Evolutionary conservation across 257 asterid species (phyloP).

Genomic region (Petunia secreta): DNA sequence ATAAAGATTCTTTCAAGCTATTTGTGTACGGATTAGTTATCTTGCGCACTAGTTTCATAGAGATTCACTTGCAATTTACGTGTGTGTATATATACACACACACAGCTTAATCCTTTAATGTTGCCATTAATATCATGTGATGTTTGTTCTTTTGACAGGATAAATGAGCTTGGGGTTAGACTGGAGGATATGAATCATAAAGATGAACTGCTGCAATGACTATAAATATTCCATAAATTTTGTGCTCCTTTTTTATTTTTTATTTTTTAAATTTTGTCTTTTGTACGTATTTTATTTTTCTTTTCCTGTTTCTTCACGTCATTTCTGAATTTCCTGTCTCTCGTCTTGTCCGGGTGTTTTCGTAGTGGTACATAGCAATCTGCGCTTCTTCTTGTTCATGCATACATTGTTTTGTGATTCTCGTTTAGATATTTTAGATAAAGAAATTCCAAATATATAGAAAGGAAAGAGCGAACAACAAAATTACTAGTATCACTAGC

Average conservation of each 20-base stretch:
- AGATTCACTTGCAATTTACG: no score
- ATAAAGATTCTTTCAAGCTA: no score
- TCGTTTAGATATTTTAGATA: no score
- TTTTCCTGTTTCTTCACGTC: not conserved
- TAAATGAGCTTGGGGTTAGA: not conserved
- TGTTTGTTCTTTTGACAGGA: not conserved
- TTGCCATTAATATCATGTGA: no score
- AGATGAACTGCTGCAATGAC: not conserved
- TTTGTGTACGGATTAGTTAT: no score
- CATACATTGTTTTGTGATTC: no score
- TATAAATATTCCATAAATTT: not conserved
- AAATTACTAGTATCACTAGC: no score
- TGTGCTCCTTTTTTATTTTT: not conserved
- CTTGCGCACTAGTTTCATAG: no score
- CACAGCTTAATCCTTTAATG: no score
- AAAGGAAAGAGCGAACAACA: no score
- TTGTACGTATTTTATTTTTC: not conserved
- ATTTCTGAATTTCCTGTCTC: not conserved
- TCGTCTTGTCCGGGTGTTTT: not conserved
- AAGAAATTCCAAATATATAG: no score
- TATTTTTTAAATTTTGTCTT: not conserved
- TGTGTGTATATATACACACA: no score
- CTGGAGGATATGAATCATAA: not conserved
- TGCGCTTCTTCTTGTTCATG: not conserved
- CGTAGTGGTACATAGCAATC: not conserved